Base-by-base conservation (phyloP, 2,329 filamentous ascomycete species). In the Cladosporium sp. region DNA sequence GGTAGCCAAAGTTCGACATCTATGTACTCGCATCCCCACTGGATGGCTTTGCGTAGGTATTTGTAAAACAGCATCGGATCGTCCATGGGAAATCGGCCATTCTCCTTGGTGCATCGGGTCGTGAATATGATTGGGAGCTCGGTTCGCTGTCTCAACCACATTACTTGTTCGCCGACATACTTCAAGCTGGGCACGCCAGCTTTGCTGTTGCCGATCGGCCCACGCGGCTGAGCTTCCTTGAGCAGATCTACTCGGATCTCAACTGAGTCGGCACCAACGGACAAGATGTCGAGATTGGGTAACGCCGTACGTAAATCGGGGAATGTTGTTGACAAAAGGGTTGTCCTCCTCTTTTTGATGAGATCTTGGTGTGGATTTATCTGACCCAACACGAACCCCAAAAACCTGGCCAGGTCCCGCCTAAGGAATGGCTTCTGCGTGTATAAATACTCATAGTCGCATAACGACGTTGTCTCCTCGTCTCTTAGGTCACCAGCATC, bases 51-150 rank as follows among this genome's bases (percentile, higher is more conserved):
- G 67, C 87, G 87, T n/a, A 95, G 81, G 68, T 94, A 93, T 60
- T 86, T 81, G 73, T 89, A 90, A 72, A 88, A 93, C 43, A 94
- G 71, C 14, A 80, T 78, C 0, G 89, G 88, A 58, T 91, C 84
- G 40, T 90, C 86, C 88, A 92, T 92, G 0, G 90, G 90, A 63
- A 94, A 95, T 22, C 85, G 85, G 34, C 90, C 90, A 68, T 93
- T 94, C 69, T 95, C 90, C 30, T 82, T 84, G 2, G 85, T 90
- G 71, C 90, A 94, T 65, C 91, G 82, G 0, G 88, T 92, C 0
- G 91, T 95, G 71, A 93, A 93, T 59, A 95, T 92, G 70, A 96
- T 90, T n/a, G 91, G 91, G 42, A 96, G 78, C 68, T 95, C 90
- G 0, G 90, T 94, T 63, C 89, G 84, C 73, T 94, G 90, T 22